phyloP scores from a whole-genome alignment of 441 rosid genomes.

The Breynia disticha region DNA sequence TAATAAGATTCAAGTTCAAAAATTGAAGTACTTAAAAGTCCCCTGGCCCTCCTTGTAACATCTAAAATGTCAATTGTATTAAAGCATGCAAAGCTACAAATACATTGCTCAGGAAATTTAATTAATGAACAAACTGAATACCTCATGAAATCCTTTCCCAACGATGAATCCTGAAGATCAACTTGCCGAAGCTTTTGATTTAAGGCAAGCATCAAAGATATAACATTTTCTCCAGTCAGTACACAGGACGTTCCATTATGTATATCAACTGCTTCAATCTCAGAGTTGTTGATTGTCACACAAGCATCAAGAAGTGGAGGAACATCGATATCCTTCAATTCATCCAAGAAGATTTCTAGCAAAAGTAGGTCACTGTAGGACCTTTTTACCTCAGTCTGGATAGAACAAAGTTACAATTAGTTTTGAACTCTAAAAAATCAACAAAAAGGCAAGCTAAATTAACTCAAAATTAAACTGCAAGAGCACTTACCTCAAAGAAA shows the following conservation, averaged over 20 bases:
- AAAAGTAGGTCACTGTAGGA: constrained; percentile 36
- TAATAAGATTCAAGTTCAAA: no score
- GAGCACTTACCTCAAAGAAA: constrained; percentile 47
- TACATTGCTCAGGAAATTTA: not conserved
- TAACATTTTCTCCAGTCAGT: constrained; percentile 46
- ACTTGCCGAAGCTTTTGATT: constrained; percentile 49
- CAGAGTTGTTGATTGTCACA: constrained; percentile 42
- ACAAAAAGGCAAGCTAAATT: constrained; percentile 5
- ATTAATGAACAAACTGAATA: constrained; percentile 3
- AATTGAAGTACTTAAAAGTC: no score
- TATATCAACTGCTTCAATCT: constrained; percentile 63
- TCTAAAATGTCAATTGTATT: no score
- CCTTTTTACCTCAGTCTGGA: constrained; percentile 53
- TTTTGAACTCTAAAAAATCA: constrained; percentile 7
- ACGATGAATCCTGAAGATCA: constrained; percentile 44
- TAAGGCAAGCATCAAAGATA: constrained; percentile 51
- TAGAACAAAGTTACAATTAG: constrained; percentile 7
- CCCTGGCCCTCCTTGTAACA: no score
- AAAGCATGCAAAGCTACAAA: no score
- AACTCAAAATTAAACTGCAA: not conserved
- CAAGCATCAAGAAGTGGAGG: constrained; percentile 62
- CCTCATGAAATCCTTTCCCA: constrained; percentile 66
- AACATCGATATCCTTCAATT: constrained; percentile 50
- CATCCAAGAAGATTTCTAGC: constrained; percentile 50
- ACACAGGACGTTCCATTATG: constrained; percentile 43